Evolutionary conservation across 176 grass and related monocot genomes (phyloP), one percentile per base, ranked within the genome.

Genomic region (Panicum miliaceum): DNA sequence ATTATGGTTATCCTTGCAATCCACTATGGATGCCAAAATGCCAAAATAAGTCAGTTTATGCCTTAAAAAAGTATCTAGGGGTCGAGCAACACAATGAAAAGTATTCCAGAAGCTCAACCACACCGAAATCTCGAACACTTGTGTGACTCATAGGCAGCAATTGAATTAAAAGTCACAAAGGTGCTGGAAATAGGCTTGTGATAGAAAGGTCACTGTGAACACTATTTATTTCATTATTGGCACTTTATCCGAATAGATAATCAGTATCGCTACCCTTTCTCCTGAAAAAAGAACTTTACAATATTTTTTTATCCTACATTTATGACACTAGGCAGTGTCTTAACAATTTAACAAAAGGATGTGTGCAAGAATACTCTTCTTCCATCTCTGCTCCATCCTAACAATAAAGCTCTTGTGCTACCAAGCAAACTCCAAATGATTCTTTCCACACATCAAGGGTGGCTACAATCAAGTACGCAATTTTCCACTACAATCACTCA

Each of bases 291-390:
- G 77, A 32, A 32, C 29, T 32, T 32, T 32, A 32, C 29, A 32
- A 32, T 32, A 32, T 32, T 32, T 32, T 32, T 32, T 32, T 32
- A 32, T 32, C 29, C 29, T 32, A 46, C 52, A 46, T 27, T 9
- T 15, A 14, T 81, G 12, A 77, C 48, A 38, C 29, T 85, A 18
- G 20, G 71, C 7, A 67, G 37, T 50, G 60, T 38, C 80, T 65
- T 64, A 32, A 50, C 79, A 61, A 73, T 15, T 59, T 78, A 51
- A 51, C 45, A 70, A 43, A 16, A 82, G 4, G 11, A 40, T 74
- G n/a, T 20, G 58, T 67, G 27, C 78, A 82, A 64, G 32, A 70
- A 71, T 34, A 50, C 65, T 78, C 22, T n/a, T 85, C 7, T 54
- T 74, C 58, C 66, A 73, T 86, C 58, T 56, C 20, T 42, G 29